phyloP scores from a whole-genome alignment of 2,329 filamentous ascomycete genomes.

The Sporothrix schenckii region DNA sequence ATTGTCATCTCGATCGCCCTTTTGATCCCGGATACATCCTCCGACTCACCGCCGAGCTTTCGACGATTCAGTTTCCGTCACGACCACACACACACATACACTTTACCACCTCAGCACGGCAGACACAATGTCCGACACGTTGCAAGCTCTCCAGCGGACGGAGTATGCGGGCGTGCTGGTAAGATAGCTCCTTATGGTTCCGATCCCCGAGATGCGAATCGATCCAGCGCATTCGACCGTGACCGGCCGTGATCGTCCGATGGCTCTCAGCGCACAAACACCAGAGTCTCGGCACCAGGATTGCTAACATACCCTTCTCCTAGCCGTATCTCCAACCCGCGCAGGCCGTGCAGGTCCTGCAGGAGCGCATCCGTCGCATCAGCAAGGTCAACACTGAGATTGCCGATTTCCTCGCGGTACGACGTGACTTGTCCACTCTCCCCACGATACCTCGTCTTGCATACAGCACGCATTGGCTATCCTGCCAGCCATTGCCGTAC shows the following conservation, averaged over 20 bases:
- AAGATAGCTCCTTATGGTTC: conserved; percentile 41
- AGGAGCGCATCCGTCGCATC: conserved; percentile 86
- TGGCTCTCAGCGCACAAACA: neutral
- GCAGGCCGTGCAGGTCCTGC: conserved; percentile 79
- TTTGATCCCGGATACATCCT: neutral
- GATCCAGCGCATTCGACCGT: neutral
- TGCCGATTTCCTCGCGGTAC: conserved; percentile 95
- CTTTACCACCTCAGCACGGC: neutral
- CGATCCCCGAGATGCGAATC: neutral
- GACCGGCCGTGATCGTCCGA: neutral
- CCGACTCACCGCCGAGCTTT: neutral
- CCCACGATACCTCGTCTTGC: neutral
- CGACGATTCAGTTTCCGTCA: neutral
- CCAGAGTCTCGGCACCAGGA: too few relatives aligned
- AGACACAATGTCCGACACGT: conserved; percentile 47
- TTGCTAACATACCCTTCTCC: conserved; percentile 29
- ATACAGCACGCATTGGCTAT: neutral
- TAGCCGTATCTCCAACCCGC: conserved; percentile 79
- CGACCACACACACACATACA: too few relatives aligned
- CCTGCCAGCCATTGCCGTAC: neutral
- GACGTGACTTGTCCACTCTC: conserved; percentile 34
- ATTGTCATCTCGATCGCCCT: neutral
- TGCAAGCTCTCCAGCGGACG: conserved; percentile 75
- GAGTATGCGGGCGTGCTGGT: conserved; percentile 97
- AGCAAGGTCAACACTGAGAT: conserved; percentile 84